Percentiles rank a stretch among this genome's conserved stretches.
Conservation (phyloP, 805 yeast genomes). For the Pichia insulana region DNA sequence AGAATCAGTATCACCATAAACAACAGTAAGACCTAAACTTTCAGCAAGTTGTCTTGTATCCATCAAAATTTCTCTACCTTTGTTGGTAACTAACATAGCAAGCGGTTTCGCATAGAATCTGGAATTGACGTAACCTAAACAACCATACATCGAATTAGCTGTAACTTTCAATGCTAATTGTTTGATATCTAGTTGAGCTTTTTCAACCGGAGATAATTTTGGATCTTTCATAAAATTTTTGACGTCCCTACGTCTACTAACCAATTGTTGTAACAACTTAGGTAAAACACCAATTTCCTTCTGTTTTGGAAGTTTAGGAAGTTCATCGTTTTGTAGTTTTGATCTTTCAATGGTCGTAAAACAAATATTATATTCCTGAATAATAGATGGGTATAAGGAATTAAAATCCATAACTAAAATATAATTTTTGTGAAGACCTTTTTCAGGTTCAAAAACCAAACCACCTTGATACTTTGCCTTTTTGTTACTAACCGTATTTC, state of each 20-base stretch:
- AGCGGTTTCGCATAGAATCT: slow-evolving; percentile 93
- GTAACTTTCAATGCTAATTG: slow-evolving; percentile 94
- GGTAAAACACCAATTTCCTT: slow-evolving; percentile 80
- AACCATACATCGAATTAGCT: slow-evolving; percentile 99
- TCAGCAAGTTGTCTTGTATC: slow-evolving; percentile 92
- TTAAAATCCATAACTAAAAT: slow-evolving; percentile 96
- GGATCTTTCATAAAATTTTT: slow-evolving; percentile 77
- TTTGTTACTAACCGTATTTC: slow-evolving; percentile 38
- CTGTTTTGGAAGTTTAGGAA: slow-evolving; percentile 61
- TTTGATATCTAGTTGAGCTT: slow-evolving; percentile 83
- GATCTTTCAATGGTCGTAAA: slow-evolving; percentile 87
- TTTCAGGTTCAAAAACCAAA: slow-evolving; percentile 92
- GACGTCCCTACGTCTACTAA: slow-evolving; percentile 86
- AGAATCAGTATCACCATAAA: slow-evolving; percentile 98
- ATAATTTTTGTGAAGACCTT: slow-evolving; percentile 84
- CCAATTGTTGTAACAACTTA: slow-evolving; percentile 69
- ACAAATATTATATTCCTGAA: slow-evolving; percentile 94
- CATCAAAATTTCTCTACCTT: slow-evolving; percentile 92
- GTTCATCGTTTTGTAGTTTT: slow-evolving; percentile 40
- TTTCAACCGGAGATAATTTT: slow-evolving; percentile 51
- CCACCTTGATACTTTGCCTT: slow-evolving; percentile 35
- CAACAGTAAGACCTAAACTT: slow-evolving; percentile 69
- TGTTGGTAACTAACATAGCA: slow-evolving; percentile 90
- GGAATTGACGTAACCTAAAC: slow-evolving; percentile 86
- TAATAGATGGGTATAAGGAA: slow-evolving; percentile 92